Conservation (phyloP, 192 early-diverging fungal species). For the Phlyctochytrium bullatum region DNA sequence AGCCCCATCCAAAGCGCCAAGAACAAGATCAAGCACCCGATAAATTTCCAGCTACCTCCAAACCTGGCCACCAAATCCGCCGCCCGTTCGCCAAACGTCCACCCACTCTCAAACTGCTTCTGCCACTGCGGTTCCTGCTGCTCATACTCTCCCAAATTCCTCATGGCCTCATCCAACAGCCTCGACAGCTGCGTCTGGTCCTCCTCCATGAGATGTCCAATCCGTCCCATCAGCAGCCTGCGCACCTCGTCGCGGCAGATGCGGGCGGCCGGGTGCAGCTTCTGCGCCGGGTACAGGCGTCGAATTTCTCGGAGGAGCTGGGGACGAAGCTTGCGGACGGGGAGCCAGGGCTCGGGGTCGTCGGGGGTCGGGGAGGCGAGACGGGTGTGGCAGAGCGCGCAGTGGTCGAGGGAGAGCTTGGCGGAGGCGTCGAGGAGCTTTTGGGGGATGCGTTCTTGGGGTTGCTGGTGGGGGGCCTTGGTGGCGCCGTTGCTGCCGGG, state of each 20-base stretch:
- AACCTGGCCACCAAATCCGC: constrained; percentile 38
- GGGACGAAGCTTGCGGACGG: constrained; percentile 17
- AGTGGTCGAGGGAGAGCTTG: neutral
- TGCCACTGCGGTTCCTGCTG: constrained; percentile 39
- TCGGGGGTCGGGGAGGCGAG: constrained; percentile 10
- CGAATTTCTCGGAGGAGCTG: constrained; percentile 26
- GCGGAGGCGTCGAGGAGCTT: neutral
- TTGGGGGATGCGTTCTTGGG: neutral
- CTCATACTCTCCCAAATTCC: constrained; percentile 38
- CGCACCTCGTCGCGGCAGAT: constrained; percentile 20
- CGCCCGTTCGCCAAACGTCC: constrained; percentile 33
- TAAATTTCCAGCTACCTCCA: constrained; percentile 41
- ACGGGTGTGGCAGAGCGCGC: constrained; percentile 15
- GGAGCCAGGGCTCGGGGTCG: constrained; percentile 6
- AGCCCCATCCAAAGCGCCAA: constrained; percentile 22
- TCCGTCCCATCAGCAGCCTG: constrained; percentile 20
- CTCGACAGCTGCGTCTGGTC: constrained; percentile 23
- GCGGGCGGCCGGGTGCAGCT: neutral
- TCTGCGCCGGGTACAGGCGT: constrained; percentile 5
- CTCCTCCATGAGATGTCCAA: constrained; percentile 35
- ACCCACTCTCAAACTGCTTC: constrained; percentile 41
- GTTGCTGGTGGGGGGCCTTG: neutral
- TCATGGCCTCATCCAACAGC: constrained; percentile 42
- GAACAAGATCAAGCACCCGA: constrained; percentile 30
- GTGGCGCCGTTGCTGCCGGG: too few relatives aligned